Base-by-base conservation (phyloP, 805 yeast species). In the Lipomyces orientalis region DNA sequence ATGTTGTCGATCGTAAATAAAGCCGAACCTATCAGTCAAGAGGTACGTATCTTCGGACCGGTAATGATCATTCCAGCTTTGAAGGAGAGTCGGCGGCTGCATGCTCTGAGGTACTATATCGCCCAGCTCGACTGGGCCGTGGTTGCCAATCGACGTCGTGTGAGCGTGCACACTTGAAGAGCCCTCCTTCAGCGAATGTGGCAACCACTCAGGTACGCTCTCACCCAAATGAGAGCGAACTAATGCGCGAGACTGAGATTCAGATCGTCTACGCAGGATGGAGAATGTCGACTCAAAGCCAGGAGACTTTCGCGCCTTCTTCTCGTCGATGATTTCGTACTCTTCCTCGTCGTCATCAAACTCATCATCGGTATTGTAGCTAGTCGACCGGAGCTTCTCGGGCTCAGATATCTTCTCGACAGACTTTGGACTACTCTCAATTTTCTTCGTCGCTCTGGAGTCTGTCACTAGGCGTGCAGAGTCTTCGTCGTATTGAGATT, bases 1-100 rank as follows among this genome's bases (percentile, higher is more conserved):
- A 51, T 63, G 71, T 16, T 64, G 71, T 10, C 54, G 61, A 51
- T 80, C 80, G 68, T 80, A 79, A 39, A 84, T 76, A 71, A 85
- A 85, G 0, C 88, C 88, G 74, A 81, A 85, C 69, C 81, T 77
- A 73, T 85, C 88, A 12, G 85, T 79, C 46, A 80, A 74, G 2
- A 75, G 75, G 54, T 49, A 68, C 5, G 65, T 64, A 51, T 73
- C 71, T 51, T 73, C 62, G 25, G 73, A 62, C 14, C 74, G 69
- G 58, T 73, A 70, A 62, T 73, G 71, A 39, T 69, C 71, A 31
- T 69, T 70, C 75, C 75, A 74, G 25, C 72, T 34, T 19, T 66
- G 74, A 9, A 68, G 61, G 12, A 78, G 71, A 0, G 80, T 73
- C 4, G 82, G 81, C 2, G 81, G 80, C 59, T 77, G 78, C 8